These are phyloP conservation scores for Leishmania martiniquensis DNA, from an alignment of 208 protist species.

Conservation along the genomic window DNA sequence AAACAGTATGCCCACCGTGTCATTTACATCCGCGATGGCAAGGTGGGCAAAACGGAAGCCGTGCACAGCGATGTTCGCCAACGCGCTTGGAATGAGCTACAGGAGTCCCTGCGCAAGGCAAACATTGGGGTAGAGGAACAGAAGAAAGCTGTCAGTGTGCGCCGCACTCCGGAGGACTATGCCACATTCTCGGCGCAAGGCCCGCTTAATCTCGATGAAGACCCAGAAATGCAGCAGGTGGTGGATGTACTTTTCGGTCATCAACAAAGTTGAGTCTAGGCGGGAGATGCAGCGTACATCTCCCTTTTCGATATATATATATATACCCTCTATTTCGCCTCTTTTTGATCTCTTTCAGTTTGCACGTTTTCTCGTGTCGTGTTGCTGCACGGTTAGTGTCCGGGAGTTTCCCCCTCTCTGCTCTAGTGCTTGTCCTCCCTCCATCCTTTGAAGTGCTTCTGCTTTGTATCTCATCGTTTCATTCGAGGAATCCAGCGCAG, in stretches of 20 bases:
- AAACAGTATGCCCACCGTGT: conserved; percentile 94
- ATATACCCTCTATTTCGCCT: not conserved
- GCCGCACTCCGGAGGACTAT: conserved; percentile 60
- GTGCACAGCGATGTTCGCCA: conserved; percentile 47
- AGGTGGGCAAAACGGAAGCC: conserved; percentile 74
- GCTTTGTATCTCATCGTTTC: not conserved
- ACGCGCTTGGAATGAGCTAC: conserved; percentile 47
- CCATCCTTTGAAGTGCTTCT: not conserved
- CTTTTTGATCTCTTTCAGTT: not conserved
- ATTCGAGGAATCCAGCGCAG: not conserved
- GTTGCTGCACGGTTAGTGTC: not conserved
- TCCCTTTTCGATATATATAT: conserved; percentile 1
- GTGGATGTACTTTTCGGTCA: conserved; percentile 65
- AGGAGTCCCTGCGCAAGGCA: conserved; percentile 20
- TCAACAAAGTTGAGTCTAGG: not conserved
- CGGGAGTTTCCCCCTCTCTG: not conserved
- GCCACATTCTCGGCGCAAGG: conserved; percentile 58
- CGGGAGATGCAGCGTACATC: not conserved
- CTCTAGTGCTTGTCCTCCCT: not conserved
- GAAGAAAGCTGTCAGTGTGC: conserved; percentile 20
- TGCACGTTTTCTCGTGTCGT: not conserved
- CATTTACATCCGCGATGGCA: conserved; percentile 96
- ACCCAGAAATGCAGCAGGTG: conserved; percentile 65
- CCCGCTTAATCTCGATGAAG: conserved; percentile 56
- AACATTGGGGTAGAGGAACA: conserved; percentile 15